Conservation (phyloP, 345 rosid species). For the Raphanus raphanistrum region DNA sequence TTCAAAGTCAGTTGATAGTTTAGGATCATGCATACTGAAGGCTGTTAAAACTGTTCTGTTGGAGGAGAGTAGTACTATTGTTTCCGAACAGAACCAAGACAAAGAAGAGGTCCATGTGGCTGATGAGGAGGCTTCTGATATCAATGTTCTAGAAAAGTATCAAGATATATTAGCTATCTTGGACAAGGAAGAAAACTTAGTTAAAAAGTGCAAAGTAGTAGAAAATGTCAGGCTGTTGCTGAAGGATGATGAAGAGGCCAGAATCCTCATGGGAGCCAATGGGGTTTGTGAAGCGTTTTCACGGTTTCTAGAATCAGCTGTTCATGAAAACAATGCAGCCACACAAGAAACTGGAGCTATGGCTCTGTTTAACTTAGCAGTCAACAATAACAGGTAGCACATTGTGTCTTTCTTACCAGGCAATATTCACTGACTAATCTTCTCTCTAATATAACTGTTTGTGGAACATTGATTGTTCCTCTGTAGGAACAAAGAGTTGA, state of each 20-base stretch:
- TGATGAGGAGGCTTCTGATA: conserved; percentile 45
- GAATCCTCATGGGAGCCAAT: conserved; percentile 82
- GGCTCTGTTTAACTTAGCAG: conserved; percentile 96
- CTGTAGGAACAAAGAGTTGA: conserved; percentile 60
- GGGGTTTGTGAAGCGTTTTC: conserved; percentile 75
- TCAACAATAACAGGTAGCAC: conserved; percentile 83
- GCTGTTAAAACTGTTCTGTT: conserved; percentile 65
- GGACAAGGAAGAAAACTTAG: conserved; percentile 52
- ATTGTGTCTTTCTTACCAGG: too few relatives aligned
- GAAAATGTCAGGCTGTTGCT: conserved; percentile 70
- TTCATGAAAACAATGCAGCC: conserved; percentile 42
- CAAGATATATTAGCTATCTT: conserved; percentile 54
- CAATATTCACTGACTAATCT: not conserved
- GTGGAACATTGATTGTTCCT: too few relatives aligned
- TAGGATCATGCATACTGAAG: conserved; percentile 49
- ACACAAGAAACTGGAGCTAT: conserved; percentile 84
- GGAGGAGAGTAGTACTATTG: conserved; percentile 57
- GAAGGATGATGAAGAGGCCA: conserved; percentile 93
- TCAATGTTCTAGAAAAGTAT: conserved; percentile 47
- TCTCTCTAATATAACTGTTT: not conserved
- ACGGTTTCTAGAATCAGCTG: conserved; percentile 63
- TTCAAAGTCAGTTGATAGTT: conserved; percentile 56
- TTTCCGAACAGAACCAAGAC: not conserved
- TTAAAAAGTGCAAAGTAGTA: conserved; percentile 55
- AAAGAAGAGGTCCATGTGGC: conserved; percentile 40